phyloP scores from a whole-genome alignment of 176 grass and related monocot species.

The Zea mays region DNA sequence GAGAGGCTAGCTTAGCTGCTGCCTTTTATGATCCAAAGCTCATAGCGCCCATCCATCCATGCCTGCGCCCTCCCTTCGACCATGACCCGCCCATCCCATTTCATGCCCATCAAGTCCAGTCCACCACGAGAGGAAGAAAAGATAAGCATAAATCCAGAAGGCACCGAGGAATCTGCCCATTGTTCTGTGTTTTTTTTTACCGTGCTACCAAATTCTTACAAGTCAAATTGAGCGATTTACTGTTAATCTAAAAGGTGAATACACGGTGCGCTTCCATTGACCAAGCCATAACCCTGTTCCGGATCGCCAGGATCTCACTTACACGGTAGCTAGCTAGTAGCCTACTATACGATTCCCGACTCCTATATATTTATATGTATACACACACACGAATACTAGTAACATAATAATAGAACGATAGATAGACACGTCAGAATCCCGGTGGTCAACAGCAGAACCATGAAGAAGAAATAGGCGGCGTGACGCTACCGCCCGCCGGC shows the following conservation, averaged over 20 bases:
- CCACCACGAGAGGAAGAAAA: slow-evolving; percentile 10
- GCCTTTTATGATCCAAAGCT: background rate
- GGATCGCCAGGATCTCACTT: background rate
- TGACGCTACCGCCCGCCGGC: no score
- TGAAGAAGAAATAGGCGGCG: background rate
- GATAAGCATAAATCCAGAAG: background rate
- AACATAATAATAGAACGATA: no score
- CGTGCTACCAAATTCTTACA: no score
- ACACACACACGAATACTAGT: background rate
- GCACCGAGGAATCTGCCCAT: no score
- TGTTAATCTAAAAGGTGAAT: no score
- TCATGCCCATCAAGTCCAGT: slow-evolving; percentile 30
- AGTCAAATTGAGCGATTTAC: no score
- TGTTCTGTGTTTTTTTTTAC: no score
- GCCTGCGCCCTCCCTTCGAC: background rate
- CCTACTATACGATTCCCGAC: background rate
- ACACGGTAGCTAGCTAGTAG: background rate
- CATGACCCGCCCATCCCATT: slow-evolving; percentile 20
- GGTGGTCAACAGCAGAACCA: slow-evolving; percentile 10
- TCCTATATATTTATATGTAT: no score
- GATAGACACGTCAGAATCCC: background rate
- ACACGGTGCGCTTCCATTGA: background rate
- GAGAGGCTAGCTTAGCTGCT: background rate
- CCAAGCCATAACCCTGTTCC: background rate
- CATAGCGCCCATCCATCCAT: slow-evolving; percentile 38